Conservation (phyloP, 768 basidiomycete species). For the Tubosaeta sp. region DNA sequence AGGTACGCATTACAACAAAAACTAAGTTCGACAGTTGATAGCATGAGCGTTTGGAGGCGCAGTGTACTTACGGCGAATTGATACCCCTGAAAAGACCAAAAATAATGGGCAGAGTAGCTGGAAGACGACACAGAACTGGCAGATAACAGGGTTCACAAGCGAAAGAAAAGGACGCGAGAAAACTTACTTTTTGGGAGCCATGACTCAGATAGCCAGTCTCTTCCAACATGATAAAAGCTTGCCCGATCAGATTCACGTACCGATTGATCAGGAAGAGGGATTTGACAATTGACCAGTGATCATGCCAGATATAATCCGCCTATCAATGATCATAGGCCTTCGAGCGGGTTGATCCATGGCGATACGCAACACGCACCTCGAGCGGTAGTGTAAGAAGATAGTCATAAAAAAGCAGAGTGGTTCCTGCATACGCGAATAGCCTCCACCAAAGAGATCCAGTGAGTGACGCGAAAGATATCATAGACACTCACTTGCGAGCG, state of each 20-base stretch:
- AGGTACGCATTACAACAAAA: slow-evolving; percentile 21
- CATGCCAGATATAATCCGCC: too few species aligned
- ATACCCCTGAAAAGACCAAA: slow-evolving; percentile 2
- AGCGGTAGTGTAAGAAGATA: slow-evolving; percentile 23
- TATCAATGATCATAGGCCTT: too few species aligned
- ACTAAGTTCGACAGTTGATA: slow-evolving; percentile 4
- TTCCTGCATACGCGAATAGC: slow-evolving; percentile 10
- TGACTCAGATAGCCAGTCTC: slow-evolving; percentile 18
- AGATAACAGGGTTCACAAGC: neutral
- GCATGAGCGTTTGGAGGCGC: neutral
- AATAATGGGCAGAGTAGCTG: neutral
- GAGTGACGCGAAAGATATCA: neutral
- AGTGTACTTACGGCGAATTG: slow-evolving; percentile 6
- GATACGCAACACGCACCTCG: slow-evolving; percentile 18
- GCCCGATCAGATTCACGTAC: too few species aligned
- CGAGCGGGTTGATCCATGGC: too few species aligned
- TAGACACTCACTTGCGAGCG: slow-evolving; percentile 16
- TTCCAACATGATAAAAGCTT: slow-evolving; percentile 13
- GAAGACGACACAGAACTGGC: slow-evolving; percentile 4
- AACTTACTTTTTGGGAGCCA: slow-evolving; percentile 1
- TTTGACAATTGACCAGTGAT: slow-evolving; percentile 12
- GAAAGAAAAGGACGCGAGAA: neutral
- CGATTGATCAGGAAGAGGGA: slow-evolving; percentile 10
- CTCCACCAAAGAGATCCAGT: slow-evolving; percentile 2
- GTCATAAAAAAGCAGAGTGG: slow-evolving; percentile 21